Evolutionary conservation across 2,329 filamentous ascomycete genomes (phyloP), one percentile per base, ranked within the genome.

Genomic region (Neofusicoccum sp.): DNA sequence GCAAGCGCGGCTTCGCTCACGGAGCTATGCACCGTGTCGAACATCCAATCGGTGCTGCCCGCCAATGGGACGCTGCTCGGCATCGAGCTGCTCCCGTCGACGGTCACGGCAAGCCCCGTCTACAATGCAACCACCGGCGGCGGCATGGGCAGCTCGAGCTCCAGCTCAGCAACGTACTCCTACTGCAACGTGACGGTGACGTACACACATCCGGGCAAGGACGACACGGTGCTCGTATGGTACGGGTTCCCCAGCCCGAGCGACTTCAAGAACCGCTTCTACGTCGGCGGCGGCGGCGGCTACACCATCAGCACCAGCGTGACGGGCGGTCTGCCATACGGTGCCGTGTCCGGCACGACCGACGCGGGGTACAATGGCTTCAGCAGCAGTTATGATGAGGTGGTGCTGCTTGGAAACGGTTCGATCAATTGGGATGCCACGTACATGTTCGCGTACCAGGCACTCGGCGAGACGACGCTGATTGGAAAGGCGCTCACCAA

Each of bases 361-460:
- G 78, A 82, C 61, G 81, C 78, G 12, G 81, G 82, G 1, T 83
- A 82, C 64, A 80, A 80, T 30, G 70, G 71, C 26, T 82, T 82
- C 65, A 66, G 71, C 47, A 76, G 70, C 24, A 68, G 74, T 28
- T 76, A 70, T 31, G 75, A 79, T 59, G 66, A 63, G 53, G 67
- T 70, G 8, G 67, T 69, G 1, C 63, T 71, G 0, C 63, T 66
- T 24, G 66, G 63, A n/a, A 83, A 85, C 61, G 81, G 81, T 9
- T 78, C 79, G 3, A 73, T 82, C 65, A 81, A 84, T 68, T 83
- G 76, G 71, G 75, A 84, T 34, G 71, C 77, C 1, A 72, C 77
- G 3, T 76, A 80, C 70, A 81, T 79, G 73, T 84, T 83, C 58
- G 75, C 72, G 0, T 84, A 84, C 70, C 73, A 79, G 63, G 82